Conservation (phyloP, 164 flowering plant genomes). For the Vitis labrusca region DNA sequence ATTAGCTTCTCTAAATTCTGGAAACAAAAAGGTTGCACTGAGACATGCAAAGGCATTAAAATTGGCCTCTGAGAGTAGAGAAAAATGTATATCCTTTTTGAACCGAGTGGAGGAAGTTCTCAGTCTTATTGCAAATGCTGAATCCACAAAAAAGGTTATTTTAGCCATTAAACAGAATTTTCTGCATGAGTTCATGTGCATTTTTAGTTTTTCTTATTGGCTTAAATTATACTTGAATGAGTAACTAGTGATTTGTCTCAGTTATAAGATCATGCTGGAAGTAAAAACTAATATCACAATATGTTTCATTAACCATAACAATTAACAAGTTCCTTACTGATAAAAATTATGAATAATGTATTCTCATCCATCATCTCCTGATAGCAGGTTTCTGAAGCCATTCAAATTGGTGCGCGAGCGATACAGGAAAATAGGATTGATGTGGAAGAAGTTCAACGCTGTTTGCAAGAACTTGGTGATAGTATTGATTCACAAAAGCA, state of each 20-base stretch:
- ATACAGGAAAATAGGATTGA: constrained; percentile 64
- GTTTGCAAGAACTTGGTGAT: constrained; percentile 72
- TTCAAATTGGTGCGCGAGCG: constrained; percentile 70
- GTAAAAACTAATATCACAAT: background rate
- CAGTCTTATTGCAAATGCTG: constrained; percentile 61
- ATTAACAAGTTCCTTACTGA: background rate
- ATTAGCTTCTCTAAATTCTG: constrained; percentile 49
- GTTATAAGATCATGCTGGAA: background rate
- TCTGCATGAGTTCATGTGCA: background rate
- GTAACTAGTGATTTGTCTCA: background rate
- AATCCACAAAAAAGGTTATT: constrained; percentile 77
- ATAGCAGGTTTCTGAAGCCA: constrained; percentile 79
- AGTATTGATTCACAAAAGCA: constrained; percentile 59
- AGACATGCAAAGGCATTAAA: constrained; percentile 64
- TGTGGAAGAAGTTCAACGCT: constrained; percentile 60
- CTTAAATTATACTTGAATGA: background rate
- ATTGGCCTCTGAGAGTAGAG: constrained; percentile 60
- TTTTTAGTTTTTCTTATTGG: background rate
- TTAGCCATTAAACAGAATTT: background rate
- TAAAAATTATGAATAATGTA: background rate
- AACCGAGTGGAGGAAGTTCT: constrained; percentile 84
- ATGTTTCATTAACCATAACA: background rate
- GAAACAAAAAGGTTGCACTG: constrained; percentile 64
- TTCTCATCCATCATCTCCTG: constrained; percentile 5
- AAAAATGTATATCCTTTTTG: constrained; percentile 55